Conservation (phyloP, 2,329 filamentous ascomycete genomes). For the Penicillium oxalicum region DNA sequence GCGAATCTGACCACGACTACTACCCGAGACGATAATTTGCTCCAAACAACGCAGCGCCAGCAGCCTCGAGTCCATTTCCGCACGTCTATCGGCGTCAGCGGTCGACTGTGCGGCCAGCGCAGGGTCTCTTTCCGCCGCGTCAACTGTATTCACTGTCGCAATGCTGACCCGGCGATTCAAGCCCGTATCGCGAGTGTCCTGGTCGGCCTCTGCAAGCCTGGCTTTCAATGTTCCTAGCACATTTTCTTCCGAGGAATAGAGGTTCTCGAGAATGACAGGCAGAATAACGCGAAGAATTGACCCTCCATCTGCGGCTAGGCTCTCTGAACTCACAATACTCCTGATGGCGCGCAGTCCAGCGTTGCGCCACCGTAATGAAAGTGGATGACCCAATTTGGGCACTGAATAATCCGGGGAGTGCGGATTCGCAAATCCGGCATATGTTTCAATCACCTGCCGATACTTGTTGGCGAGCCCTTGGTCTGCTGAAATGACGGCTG, state of each 20-base stretch:
- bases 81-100: constrained; percentile 79
- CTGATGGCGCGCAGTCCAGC: constrained; percentile 72
- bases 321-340: constrained; percentile 72
- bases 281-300: constrained; percentile 73
- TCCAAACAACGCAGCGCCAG: constrained; percentile 81
- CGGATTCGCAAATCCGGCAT: constrained; percentile 72
- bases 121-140: constrained; percentile 62
- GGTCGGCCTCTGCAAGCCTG: constrained; percentile 63
- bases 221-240: constrained; percentile 63
- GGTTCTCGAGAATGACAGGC: constrained; percentile 78
- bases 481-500: constrained; percentile 76
- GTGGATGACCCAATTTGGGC: constrained; percentile 59
- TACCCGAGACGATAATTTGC: constrained; percentile 69
- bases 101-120: constrained; percentile 66
- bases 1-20: constrained; percentile 76
- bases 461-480: constrained; percentile 77
- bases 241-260: constrained; percentile 60
- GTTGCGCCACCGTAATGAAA: constrained; percentile 71
- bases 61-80: constrained; percentile 80
- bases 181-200: constrained; percentile 58
- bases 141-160: constrained; percentile 67
- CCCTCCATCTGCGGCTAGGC: constrained; percentile 66
- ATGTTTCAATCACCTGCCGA: constrained; percentile 71
- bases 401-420: constrained; percentile 44
- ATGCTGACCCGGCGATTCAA: constrained; percentile 68